A percentile compares a stretch with the other conserved stretches of the same genome.
phyloP scores from a whole-genome alignment of 768 basidiomycete species.

The Mrakia blollopis region DNA sequence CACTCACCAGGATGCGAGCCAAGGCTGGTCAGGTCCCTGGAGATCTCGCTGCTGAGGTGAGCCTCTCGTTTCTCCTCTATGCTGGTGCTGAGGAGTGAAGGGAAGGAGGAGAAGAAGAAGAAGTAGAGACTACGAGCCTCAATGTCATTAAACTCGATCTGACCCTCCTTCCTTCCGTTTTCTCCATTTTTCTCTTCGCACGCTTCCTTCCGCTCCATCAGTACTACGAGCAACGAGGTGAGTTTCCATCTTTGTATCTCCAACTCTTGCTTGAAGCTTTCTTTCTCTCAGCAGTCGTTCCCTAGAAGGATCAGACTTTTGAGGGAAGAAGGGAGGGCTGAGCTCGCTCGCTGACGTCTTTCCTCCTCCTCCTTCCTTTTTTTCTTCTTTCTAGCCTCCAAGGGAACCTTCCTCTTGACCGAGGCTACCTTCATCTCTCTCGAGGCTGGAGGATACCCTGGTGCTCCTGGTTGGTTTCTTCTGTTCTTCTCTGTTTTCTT shows the following conservation, averaged over 20 bases:
- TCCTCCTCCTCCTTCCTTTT: neutral
- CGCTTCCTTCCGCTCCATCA: too few species aligned
- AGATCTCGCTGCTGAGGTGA: constrained; percentile 34
- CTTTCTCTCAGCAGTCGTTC: neutral
- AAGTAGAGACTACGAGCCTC: too few species aligned
- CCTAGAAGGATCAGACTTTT: too few species aligned
- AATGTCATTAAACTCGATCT: too few species aligned
- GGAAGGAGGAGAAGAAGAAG: too few species aligned
- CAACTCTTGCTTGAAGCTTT: neutral
- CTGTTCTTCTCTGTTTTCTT: neutral
- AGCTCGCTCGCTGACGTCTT: neutral
- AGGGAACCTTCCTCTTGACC: constrained; percentile 54
- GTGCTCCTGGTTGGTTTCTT: neutral
- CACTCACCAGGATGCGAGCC: constrained; percentile 39
- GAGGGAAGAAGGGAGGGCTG: too few species aligned
- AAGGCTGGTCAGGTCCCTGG: constrained; percentile 33
- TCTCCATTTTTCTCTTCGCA: too few species aligned
- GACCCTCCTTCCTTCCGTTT: too few species aligned
- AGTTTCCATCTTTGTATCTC: constrained; percentile 34
- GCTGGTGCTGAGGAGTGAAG: too few species aligned
- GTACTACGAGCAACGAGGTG: constrained; percentile 25
- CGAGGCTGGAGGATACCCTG: constrained; percentile 29
- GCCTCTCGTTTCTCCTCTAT: too few species aligned
- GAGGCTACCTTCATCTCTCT: constrained; percentile 57
- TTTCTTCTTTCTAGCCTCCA: neutral